Base-by-base conservation (phyloP, 1,284 basidiomycete genomes). In the Entoloma clypeatum region DNA sequence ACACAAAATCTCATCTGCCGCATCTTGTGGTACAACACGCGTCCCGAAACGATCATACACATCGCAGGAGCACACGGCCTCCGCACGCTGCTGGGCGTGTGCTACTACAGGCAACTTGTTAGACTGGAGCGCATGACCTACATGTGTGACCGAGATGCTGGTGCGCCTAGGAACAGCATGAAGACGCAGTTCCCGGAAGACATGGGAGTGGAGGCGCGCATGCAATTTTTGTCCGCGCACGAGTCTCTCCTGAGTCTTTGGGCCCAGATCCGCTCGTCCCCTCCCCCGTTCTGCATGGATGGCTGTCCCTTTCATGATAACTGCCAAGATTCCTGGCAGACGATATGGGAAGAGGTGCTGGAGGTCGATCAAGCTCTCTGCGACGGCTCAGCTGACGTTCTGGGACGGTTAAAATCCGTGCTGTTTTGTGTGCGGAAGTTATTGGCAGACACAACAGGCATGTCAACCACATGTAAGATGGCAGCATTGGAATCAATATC, bases 401-500 rank as follows among this genome's bases (percentile, higher is more conserved):
- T 72, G 17, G 67, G 65, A 3, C 45, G 62, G 42, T 56, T 72
- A 32, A 70, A 66, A 43, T 48, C 51, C 9, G 61, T 66, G 50
- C 66, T 67, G 67, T 51, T 65, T 13, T 41, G 57, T 8, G 42
- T 71, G n/a, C 57, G 62, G 41, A 65, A 63, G 43, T 48, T 54
- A 24, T 57, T 66, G 43, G 51, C 56, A 9, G 60, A 57, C 38
- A 47, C 58, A 7, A 54, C 56, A 11, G 47, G 44, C 2, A 65
- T 71, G 47, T 55, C 61, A 23, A 44, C 69, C 17, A 58, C 59
- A 22, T 71, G 70, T 44, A 65, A 62, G 30, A 51, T 71, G 52
- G 54, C 61, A 14, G 68, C 68, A 13, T 48, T 72, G 43, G 69
- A 72, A 48, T 59, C 61, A 5, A 61, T 70, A 13, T 60, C 61